A percentile compares a stretch with the other conserved stretches of the same genome.
phyloP scores from a whole-genome alignment of 257 asterid genomes.

The Anisodus tanguticus region DNA sequence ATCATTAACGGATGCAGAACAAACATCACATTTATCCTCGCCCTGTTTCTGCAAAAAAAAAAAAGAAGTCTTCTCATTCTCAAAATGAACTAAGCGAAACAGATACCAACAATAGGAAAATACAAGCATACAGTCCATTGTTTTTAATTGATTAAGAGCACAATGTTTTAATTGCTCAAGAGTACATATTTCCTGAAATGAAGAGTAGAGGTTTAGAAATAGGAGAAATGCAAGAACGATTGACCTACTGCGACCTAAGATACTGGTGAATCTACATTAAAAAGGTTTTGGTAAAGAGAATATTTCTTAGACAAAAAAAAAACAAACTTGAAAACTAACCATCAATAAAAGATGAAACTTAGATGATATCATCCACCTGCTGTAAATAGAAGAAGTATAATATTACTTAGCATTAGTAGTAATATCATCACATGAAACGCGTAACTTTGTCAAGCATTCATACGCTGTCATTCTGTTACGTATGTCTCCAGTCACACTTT shows the following conservation, averaged over 20 bases:
- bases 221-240: not conserved
- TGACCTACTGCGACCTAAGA: not conserved
- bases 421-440: not conserved
- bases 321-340: not conserved
- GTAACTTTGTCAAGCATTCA: not conserved
- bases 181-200: not conserved
- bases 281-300: not conserved
- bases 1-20: slow-evolving; percentile 13
- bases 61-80: not conserved
- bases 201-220: not conserved
- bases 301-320: not conserved
- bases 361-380: not conserved
- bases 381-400: not conserved
- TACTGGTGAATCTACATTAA: not conserved
- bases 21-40: not conserved
- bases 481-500: not conserved
- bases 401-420: not conserved
- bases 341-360: not conserved
- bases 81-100: not conserved
- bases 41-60: slow-evolving; percentile 16
- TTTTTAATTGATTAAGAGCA: not conserved
- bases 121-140: not conserved
- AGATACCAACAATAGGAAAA: slow-evolving; percentile 14
- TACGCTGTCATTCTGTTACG: not conserved
- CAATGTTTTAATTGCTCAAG: not conserved